Conservation (phyloP, 768 basidiomycete species). For the Lentinula lateritia region DNA sequence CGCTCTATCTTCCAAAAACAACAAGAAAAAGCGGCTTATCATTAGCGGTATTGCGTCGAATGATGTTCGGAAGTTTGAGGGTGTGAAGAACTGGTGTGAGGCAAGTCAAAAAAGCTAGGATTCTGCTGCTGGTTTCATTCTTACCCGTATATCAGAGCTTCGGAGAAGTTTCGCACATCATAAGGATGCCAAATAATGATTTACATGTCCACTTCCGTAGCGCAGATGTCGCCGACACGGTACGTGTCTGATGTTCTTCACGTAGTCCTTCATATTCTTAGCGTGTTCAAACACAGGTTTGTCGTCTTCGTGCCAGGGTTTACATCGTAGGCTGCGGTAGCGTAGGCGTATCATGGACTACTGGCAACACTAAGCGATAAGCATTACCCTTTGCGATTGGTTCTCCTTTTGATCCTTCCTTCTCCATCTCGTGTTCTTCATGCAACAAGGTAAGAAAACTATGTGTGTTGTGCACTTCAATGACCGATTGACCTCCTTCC, state of each 20-base stretch:
- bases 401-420: too few relatives aligned
- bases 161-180: constrained; percentile 70
- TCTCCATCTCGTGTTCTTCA: neutral
- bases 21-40: constrained; percentile 61
- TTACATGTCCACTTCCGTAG: constrained; percentile 71
- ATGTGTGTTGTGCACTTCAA: neutral
- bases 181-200: constrained; percentile 70
- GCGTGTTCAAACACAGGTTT: constrained; percentile 42
- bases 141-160: constrained; percentile 45
- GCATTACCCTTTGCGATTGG: neutral
- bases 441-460: neutral
- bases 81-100: constrained; percentile 72
- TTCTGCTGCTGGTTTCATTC: constrained; percentile 2
- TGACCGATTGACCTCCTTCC: neutral
- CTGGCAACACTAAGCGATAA: constrained; percentile 42
- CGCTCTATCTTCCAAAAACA: constrained; percentile 35
- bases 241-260: constrained; percentile 26
- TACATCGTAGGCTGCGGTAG: constrained; percentile 72
- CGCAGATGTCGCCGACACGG: constrained; percentile 77
- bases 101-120: constrained; percentile 28
- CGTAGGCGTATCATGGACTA: constrained; percentile 71
- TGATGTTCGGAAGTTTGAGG: constrained; percentile 62
- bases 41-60: constrained; percentile 61
- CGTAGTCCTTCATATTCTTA: neutral
- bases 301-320: constrained; percentile 72